Evolutionary conservation across 129 eudicot genomes (phyloP).

Genomic region (Logfia minima): DNA sequence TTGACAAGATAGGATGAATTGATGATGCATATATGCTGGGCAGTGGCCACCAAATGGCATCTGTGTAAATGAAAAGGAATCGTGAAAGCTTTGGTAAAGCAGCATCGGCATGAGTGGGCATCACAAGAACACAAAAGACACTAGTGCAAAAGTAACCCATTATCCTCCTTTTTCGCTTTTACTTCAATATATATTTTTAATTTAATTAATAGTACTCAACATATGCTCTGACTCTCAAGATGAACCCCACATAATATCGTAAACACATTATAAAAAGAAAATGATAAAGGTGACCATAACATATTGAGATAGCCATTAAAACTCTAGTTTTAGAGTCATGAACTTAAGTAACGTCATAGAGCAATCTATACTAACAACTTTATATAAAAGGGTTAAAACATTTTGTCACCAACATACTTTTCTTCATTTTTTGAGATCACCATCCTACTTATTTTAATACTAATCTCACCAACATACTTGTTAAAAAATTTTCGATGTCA

Average conservation of each 20-base stretch:
- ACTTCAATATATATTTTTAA: background rate
- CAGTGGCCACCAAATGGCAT: slow-evolving; percentile 2
- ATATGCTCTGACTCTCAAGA: slow-evolving; percentile 5
- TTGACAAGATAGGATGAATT: background rate
- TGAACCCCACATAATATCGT: background rate
- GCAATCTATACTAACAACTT: background rate
- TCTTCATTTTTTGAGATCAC: too few relatives aligned
- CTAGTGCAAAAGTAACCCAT: slow-evolving; percentile 26
- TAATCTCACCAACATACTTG: too few relatives aligned
- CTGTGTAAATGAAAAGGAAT: slow-evolving; percentile 30
- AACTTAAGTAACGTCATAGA: background rate
- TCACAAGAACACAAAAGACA: slow-evolving; percentile 34
- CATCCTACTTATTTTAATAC: too few relatives aligned
- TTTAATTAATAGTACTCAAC: slow-evolving; percentile 5
- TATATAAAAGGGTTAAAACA: too few relatives aligned
- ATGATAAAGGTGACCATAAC: background rate
- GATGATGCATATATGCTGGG: background rate
- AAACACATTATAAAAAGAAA: background rate
- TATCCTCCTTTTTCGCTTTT: slow-evolving; percentile 2
- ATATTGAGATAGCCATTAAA: background rate
- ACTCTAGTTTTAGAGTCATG: too few relatives aligned
- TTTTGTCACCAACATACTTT: too few relatives aligned
- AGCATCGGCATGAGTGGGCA: slow-evolving; percentile 35
- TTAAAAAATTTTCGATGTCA: too few relatives aligned
- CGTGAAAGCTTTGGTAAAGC: slow-evolving; percentile 35